A percentile compares a stretch with the other conserved stretches of the same genome.
Evolutionary conservation across 768 basidiomycete genomes (phyloP).

Genomic region (Psilocybe cyanescens): DNA sequence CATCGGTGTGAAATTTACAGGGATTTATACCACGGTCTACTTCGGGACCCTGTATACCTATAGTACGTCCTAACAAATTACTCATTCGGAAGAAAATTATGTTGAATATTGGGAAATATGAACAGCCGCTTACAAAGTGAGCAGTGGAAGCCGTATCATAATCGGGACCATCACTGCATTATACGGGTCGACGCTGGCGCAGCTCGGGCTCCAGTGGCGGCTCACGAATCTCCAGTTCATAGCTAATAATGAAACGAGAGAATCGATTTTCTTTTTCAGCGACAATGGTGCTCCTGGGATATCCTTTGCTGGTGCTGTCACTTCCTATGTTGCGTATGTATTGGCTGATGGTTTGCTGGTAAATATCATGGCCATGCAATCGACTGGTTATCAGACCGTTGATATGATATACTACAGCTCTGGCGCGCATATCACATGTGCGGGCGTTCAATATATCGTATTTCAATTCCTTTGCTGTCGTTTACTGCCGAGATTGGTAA

Average conservation of each 20-base stretch:
- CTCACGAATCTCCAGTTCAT: background rate
- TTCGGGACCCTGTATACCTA: background rate
- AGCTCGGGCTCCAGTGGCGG: background rate
- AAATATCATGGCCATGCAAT: too few relatives aligned
- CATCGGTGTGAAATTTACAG: background rate
- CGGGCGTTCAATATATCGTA: background rate
- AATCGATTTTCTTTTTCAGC: background rate
- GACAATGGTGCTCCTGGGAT: background rate
- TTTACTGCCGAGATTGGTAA: background rate
- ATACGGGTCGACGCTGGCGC: background rate
- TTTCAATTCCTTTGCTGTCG: background rate
- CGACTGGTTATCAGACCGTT: too few relatives aligned
- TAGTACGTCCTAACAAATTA: background rate
- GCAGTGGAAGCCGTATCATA: background rate
- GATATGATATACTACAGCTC: background rate
- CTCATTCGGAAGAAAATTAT: background rate
- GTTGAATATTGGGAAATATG: background rate
- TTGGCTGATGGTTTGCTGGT: background rate
- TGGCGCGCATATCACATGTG: background rate
- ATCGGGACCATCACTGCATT: background rate
- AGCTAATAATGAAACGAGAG: background rate
- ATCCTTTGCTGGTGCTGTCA: background rate
- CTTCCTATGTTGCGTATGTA: background rate
- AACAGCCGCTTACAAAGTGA: background rate
- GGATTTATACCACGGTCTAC: background rate